Evolutionary conservation across 2,329 filamentous ascomycete species (phyloP).

Genomic region (Alternaria sp.): DNA sequence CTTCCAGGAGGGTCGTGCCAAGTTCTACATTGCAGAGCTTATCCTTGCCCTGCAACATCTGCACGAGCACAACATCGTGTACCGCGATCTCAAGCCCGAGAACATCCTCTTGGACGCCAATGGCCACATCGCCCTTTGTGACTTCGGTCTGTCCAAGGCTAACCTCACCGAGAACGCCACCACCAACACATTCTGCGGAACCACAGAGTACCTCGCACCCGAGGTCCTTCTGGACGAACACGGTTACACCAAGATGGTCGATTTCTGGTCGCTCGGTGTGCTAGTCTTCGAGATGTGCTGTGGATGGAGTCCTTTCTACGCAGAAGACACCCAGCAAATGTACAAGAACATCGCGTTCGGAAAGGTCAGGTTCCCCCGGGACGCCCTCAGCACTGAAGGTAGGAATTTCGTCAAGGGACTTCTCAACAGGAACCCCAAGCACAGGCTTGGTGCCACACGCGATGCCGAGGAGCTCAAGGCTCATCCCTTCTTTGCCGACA

Average conservation of each 20-base stretch:
- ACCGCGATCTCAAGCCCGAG: conserved; percentile 95
- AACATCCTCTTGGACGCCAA: conserved; percentile 97
- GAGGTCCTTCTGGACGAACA: conserved; percentile 95
- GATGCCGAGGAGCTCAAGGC: conserved; percentile 94
- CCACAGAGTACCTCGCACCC: conserved; percentile 94
- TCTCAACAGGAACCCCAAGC: conserved; percentile 94
- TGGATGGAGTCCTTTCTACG: conserved; percentile 98
- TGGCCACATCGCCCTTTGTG: conserved; percentile 95
- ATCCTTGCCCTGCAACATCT: conserved; percentile 94
- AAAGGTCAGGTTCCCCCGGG: conserved; percentile 94
- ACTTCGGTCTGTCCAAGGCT: conserved; percentile 96
- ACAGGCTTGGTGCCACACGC: conserved; percentile 86
- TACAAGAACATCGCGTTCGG: conserved; percentile 99
- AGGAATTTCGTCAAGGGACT: conserved; percentile 98
- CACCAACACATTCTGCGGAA: conserved; percentile 98
- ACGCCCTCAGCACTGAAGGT: conserved; percentile 92
- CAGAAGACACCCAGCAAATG: conserved; percentile 99
- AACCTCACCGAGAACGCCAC: conserved; percentile 97
- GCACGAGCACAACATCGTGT: conserved; percentile 96
- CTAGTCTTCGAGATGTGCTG: conserved; percentile 99
- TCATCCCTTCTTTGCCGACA: conserved; percentile 92
- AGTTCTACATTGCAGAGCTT: conserved; percentile 98
- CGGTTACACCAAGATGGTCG: conserved; percentile 99
- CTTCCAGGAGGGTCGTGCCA: conserved; percentile 92
- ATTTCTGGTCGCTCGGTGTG: conserved; percentile 98